These are phyloP conservation scores for Anisodus tanguticus DNA, from an alignment of 257 asterid species.

Conservation along the genomic window DNA sequence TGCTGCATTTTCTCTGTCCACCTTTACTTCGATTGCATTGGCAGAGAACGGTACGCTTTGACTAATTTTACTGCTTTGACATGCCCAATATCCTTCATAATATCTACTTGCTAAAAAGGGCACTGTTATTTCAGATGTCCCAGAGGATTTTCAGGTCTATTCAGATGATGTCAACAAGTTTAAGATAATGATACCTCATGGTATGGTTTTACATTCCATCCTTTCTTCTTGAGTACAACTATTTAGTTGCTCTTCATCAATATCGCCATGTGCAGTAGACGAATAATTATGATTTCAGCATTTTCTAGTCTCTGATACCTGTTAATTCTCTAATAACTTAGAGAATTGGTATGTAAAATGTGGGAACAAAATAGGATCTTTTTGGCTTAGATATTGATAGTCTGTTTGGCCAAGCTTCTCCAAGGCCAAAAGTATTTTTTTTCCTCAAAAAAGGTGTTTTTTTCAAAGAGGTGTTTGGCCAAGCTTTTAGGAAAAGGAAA, in stretches of 20 bases:
- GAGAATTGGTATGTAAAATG: not conserved
- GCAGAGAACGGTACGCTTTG: conserved; percentile 52
- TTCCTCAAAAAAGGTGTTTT: no score
- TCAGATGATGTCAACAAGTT: conserved; percentile 84
- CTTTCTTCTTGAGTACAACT: not conserved
- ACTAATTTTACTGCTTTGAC: not conserved
- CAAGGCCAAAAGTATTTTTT: no score
- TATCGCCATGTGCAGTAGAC: not conserved
- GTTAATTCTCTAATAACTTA: not conserved
- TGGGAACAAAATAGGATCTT: not conserved
- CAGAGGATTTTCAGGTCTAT: conserved; percentile 69
- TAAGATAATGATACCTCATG: conserved; percentile 77
- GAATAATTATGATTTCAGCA: not conserved
- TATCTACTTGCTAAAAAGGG: conserved; percentile 28
- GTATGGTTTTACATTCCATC: conserved; percentile 39
- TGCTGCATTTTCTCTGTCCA: conserved; percentile 58
- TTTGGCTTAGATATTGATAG: no score
- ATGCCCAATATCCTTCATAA: not conserved
- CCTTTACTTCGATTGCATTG: conserved; percentile 49
- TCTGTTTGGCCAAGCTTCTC: no score
- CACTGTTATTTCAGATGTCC: conserved; percentile 40
- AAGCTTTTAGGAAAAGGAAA: no score
- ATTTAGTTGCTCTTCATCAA: not conserved
- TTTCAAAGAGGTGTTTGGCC: no score
- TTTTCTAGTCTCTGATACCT: not conserved